Percentiles rank a stretch among this genome's conserved stretches.
Evolutionary conservation across 768 basidiomycete genomes (phyloP).

Genomic region (Mrakia frigida): DNA sequence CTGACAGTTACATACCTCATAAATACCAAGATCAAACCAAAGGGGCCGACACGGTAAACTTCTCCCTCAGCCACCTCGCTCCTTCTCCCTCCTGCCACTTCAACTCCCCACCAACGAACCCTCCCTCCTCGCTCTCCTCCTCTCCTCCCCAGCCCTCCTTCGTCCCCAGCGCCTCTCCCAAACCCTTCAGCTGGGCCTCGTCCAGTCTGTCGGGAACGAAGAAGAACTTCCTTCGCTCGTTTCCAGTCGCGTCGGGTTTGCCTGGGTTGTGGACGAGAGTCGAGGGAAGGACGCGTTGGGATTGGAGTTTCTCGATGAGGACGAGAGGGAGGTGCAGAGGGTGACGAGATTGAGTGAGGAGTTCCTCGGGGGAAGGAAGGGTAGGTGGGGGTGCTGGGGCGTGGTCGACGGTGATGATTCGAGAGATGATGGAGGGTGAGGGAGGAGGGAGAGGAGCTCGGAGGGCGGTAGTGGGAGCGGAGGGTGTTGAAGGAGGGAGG

Average conservation of each 20-base stretch:
- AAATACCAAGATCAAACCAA: background rate
- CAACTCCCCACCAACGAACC: too few relatives aligned
- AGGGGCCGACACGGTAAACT: background rate
- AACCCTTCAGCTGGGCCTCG: conserved; percentile 2
- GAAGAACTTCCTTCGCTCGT: conserved; percentile 23
- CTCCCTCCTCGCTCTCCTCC: background rate
- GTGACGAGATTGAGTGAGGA: conserved; percentile 18
- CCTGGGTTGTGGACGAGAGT: conserved; percentile 19
- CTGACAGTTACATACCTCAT: background rate
- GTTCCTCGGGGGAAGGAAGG: background rate
- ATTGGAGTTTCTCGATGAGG: background rate
- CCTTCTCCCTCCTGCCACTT: conserved; percentile 9
- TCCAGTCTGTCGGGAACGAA: conserved; percentile 24
- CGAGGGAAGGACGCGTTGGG: conserved; percentile 7
- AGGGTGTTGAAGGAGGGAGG: background rate
- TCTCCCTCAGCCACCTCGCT: conserved; percentile 6
- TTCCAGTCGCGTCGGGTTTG: background rate
- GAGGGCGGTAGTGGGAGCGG: background rate
- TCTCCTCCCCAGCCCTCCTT: background rate
- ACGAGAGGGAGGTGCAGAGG: conserved; percentile 5
- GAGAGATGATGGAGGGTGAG: background rate
- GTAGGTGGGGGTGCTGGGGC: background rate
- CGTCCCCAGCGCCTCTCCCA: background rate
- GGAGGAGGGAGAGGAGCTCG: conserved; percentile 5
- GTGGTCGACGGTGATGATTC: background rate